A percentile compares a stretch with the other conserved stretches of the same genome.
phyloP scores from a whole-genome alignment of 2,329 filamentous ascomycete genomes.

The Exophiala spinifera region DNA sequence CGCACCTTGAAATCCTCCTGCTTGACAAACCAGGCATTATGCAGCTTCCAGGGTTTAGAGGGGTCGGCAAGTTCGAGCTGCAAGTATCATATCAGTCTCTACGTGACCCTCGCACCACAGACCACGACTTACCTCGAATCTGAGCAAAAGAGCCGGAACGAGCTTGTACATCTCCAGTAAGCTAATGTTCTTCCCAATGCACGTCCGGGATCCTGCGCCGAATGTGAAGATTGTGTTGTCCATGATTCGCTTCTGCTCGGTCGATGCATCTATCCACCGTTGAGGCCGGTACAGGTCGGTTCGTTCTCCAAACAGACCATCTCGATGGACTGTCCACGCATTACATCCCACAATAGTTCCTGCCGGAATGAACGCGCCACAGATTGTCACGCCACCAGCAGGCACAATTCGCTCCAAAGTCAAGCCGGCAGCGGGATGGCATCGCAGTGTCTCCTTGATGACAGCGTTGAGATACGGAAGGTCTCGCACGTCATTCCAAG shows the following conservation, averaged over 20 bases:
- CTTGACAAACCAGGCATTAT: conserved; percentile 25
- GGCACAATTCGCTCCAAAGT: conserved; percentile 71
- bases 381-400: conserved; percentile 56
- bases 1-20: conserved; percentile 21
- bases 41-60: conserved; percentile 15
- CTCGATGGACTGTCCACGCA: conserved; percentile 48
- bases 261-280: conserved; percentile 60
- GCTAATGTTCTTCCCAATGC: conserved; percentile 30
- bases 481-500: conserved; percentile 22
- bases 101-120: background rate
- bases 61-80: conserved; percentile 18
- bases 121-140: conserved; percentile 15
- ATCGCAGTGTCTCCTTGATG: conserved; percentile 26
- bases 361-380: conserved; percentile 63
- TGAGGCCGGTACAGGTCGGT: conserved; percentile 52
- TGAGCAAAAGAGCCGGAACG: conserved; percentile 25
- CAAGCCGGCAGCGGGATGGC: conserved; percentile 67
- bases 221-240: conserved; percentile 44
- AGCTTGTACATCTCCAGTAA: conserved; percentile 30
- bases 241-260: conserved; percentile 47
- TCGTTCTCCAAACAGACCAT: conserved; percentile 41
- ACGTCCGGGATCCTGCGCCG: conserved; percentile 51
- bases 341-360: conserved; percentile 72
- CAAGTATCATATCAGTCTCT: background rate
- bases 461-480: conserved; percentile 34